phyloP scores from a whole-genome alignment of 208 protist species.

The Trypanosoma rangeli region DNA sequence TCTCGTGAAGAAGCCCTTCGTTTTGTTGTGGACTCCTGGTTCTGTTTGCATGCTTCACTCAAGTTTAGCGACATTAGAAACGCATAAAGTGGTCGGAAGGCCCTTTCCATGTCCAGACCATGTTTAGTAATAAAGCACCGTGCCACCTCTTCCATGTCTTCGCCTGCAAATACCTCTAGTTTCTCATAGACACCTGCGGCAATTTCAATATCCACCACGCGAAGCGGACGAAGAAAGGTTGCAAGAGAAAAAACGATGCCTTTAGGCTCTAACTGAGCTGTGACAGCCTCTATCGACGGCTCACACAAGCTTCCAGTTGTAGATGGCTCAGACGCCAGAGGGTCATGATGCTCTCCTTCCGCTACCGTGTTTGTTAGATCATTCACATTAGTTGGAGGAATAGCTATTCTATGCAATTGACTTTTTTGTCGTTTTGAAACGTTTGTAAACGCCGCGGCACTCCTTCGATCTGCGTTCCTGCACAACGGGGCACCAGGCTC shows the following conservation, averaged over 20 bases:
- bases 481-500: not conserved
- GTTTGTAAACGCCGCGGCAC: not conserved
- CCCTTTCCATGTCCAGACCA: slow-evolving; percentile 22
- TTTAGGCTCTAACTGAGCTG: not conserved
- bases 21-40: not conserved
- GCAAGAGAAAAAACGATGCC: slow-evolving; percentile 29
- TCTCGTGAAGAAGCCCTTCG: not conserved
- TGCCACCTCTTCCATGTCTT: slow-evolving; percentile 24
- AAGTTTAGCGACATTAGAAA: slow-evolving; percentile 24
- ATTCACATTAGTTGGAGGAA: not conserved
- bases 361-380: not conserved
- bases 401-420: not conserved
- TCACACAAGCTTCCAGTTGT: not conserved
- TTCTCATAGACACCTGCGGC: slow-evolving; percentile 18
- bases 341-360: not conserved
- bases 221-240: slow-evolving; percentile 23
- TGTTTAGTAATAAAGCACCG: slow-evolving; percentile 29
- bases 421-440: not conserved
- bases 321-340: not conserved
- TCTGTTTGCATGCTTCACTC: not conserved
- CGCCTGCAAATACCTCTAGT: slow-evolving; percentile 35
- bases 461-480: not conserved
- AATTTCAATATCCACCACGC: slow-evolving; percentile 34
- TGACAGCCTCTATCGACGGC: not conserved
- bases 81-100: slow-evolving; percentile 24